Percentiles rank a stretch among this genome's conserved stretches.
Evolutionary conservation across 139 green algal species (phyloP).

Genomic region (Chlorella sorokiniana): DNA sequence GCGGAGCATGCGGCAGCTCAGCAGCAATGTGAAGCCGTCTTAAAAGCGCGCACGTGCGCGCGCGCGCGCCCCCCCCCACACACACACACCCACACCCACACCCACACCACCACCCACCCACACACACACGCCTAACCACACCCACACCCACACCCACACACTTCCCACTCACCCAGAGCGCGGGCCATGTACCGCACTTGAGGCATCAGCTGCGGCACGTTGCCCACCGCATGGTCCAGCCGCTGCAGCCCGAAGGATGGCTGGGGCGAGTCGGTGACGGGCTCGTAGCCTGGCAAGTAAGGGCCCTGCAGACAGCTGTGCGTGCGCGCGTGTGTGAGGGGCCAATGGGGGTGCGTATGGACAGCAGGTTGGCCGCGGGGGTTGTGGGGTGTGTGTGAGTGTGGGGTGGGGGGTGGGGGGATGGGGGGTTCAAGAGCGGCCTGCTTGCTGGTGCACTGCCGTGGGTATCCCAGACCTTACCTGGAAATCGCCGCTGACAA

Average conservation of each 20-base stretch:
- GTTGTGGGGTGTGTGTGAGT: not conserved
- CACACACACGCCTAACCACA: not conserved
- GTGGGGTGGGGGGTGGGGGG: no score
- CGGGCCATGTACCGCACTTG: slow-evolving; percentile 82
- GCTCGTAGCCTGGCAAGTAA: slow-evolving; percentile 83
- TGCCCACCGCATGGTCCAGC: slow-evolving; percentile 96
- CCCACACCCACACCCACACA: not conserved
- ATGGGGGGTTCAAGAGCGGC: not conserved
- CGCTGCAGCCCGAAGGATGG: slow-evolving; percentile 66
- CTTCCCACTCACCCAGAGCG: not conserved
- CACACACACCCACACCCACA: not conserved
- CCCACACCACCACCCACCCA: not conserved
- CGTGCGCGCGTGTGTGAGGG: no score
- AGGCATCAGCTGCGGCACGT: slow-evolving; percentile 83
- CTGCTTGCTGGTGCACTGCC: no score
- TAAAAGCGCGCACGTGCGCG: not conserved
- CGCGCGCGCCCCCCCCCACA: not conserved
- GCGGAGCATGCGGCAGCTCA: no score
- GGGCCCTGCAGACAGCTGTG: slow-evolving; percentile 57
- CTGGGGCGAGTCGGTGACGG: slow-evolving; percentile 46
- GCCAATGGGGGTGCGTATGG: no score
- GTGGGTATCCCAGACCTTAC: slow-evolving; percentile 3
- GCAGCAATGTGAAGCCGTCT: not conserved
- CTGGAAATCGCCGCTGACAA: slow-evolving; percentile 62
- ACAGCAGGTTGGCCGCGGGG: not conserved